phyloP scores from a whole-genome alignment of 192 early-diverging fungal species.

The Rhizoclosmatium globosum region DNA sequence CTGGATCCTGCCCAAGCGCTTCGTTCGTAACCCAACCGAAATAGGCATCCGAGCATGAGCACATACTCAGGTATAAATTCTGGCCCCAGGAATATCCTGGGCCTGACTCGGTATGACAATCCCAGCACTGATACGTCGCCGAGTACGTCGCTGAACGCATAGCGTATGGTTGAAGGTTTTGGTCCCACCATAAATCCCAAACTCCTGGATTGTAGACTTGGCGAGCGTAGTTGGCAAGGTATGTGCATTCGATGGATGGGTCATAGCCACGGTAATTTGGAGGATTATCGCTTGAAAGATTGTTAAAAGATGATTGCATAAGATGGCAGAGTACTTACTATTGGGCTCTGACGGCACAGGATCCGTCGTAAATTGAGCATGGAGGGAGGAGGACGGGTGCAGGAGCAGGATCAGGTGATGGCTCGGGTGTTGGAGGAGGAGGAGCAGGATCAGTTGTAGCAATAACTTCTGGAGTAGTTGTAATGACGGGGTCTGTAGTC shows the following conservation, averaged over 20 bases:
- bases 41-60: conserved; percentile 9
- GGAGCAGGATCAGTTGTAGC: background rate
- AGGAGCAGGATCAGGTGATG: background rate
- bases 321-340: background rate
- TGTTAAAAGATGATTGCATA: background rate
- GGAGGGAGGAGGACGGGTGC: background rate
- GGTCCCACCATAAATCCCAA: background rate
- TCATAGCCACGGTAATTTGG: background rate
- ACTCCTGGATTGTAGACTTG: conserved; percentile 14
- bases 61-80: conserved; percentile 13
- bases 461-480: background rate
- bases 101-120: conserved; percentile 16
- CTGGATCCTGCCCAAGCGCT: background rate
- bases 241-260: background rate
- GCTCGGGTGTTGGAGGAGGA: background rate
- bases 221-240: conserved; percentile 20
- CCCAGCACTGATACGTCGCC: background rate
- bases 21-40: conserved; percentile 31
- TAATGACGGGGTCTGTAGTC: background rate
- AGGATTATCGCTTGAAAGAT: conserved; percentile 6
- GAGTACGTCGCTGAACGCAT: background rate
- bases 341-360: background rate
- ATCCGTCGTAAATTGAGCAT: background rate
- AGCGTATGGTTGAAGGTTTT: background rate
- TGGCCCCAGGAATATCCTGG: conserved; percentile 16